Evolutionary conservation across 768 basidiomycete species (phyloP).

Genomic region (Kwoniella mangroviensis): DNA sequence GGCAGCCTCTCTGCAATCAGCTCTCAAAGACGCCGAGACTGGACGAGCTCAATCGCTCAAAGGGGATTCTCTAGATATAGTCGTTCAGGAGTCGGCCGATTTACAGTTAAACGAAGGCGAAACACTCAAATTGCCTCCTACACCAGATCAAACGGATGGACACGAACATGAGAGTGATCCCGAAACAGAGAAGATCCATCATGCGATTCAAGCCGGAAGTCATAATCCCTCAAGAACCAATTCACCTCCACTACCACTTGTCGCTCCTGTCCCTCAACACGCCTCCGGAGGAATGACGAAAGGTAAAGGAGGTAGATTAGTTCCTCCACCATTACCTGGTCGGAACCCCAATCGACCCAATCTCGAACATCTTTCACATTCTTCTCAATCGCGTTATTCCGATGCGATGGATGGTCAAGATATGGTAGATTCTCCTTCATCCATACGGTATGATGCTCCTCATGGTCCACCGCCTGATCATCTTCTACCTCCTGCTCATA

Average conservation of each 20-base stretch:
- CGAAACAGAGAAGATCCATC: slow-evolving; percentile 35
- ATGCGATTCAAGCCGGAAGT: slow-evolving; percentile 17
- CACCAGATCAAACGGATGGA: slow-evolving; percentile 45
- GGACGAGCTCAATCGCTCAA: slow-evolving; percentile 48
- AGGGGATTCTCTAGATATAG: slow-evolving; percentile 43
- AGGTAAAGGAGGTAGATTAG: slow-evolving; percentile 6
- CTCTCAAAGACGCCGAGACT: slow-evolving; percentile 50
- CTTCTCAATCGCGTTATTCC: slow-evolving; percentile 36
- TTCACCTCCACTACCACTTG: slow-evolving; percentile 6
- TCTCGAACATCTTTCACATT: slow-evolving; percentile 13
- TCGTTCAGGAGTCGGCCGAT: slow-evolving; percentile 32
- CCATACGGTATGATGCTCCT: slow-evolving; percentile 9
- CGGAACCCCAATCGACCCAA: slow-evolving; percentile 20
- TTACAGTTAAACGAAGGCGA: slow-evolving; percentile 42
- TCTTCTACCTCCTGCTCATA: background rate
- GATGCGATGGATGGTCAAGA: slow-evolving; percentile 20
- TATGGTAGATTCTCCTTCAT: slow-evolving; percentile 3
- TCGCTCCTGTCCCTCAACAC: background rate
- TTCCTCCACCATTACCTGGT: slow-evolving; percentile 19
- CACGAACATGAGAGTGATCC: slow-evolving; percentile 42
- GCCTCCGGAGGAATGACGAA: background rate
- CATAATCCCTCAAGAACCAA: slow-evolving; percentile 11
- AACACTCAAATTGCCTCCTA: slow-evolving; percentile 52
- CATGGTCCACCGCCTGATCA: slow-evolving; percentile 8
- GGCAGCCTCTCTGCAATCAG: slow-evolving; percentile 41